Base-by-base conservation (phyloP, 2,329 filamentous ascomycete genomes). In the Epichloe hybrida region DNA sequence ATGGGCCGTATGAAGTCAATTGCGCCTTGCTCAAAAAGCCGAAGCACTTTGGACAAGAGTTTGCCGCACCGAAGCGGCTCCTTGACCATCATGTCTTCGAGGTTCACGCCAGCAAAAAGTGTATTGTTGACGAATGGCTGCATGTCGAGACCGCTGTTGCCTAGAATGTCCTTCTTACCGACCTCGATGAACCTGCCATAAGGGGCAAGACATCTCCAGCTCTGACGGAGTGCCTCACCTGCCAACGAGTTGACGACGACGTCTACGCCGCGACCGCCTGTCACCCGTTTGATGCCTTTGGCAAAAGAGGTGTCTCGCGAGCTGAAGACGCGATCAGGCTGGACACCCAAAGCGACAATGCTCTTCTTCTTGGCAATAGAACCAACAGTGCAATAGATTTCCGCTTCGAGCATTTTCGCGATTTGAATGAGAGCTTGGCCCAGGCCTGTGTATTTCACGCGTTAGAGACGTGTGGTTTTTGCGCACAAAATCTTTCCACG, bases 181-280 rank as follows among this genome's bases (percentile, higher is more conserved):
- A 67, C 56, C 37, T 69, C 64, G 0, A 68, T 31, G 42, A 69
- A 65, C 1, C 52, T 50, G 0, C 66, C 66, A 45, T 60, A 61
- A 0, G 53, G 55, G 5, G 63, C 59, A 6, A 68, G 47, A 49
- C 60, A 64, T 6, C 58, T 37, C 59, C 53, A 64, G 2, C 61
- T 59, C 4, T 54, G 50, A 9, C 51, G 55, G 1, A 64, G 50
- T 1, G 51, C 37, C 2, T 59, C 52, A 9, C 46, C 46, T 11
- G 46, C 37, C 6, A 40, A n/a, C 13, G 46, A 48, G 46, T 42
- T 48, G 36, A 48, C 6, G 37, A 48, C 38, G 20, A 48, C 37
- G 34, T 57, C 55, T 5, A 59, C 48, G 3, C 56, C 56, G 27
- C 51, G 50, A 8, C 46, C 46, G 12, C 35, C 12, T 3, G 36